These are phyloP conservation scores for Morella rubra DNA, from an alignment of 306 rosid genomes.

Conservation along the genomic window DNA sequence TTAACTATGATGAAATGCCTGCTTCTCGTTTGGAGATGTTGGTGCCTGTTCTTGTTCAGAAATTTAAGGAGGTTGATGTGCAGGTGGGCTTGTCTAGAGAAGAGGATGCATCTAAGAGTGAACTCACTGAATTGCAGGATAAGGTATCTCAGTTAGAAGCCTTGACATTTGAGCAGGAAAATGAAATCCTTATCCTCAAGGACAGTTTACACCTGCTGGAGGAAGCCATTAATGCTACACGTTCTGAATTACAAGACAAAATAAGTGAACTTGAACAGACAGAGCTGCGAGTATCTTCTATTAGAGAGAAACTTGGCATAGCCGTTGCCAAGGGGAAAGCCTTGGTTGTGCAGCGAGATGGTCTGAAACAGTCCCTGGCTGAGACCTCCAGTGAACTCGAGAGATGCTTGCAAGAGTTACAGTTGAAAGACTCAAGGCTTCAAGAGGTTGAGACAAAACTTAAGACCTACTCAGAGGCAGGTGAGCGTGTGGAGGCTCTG, in stretches of 20 bases:
- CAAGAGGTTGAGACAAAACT: conserved; percentile 78
- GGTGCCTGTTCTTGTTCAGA: conserved; percentile 68
- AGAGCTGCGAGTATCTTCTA: conserved; percentile 79
- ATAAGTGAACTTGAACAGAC: conserved; percentile 69
- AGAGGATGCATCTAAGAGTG: conserved; percentile 44
- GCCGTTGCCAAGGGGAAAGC: conserved; percentile 98
- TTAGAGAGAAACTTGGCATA: conserved; percentile 88
- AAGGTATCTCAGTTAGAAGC: conserved; percentile 49
- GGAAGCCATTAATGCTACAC: conserved; percentile 56
- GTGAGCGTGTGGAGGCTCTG: conserved; percentile 92
- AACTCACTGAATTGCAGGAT: conserved; percentile 58
- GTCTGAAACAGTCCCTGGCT: conserved; percentile 73
- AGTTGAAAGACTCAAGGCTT: conserved; percentile 68
- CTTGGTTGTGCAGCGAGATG: conserved; percentile 87
- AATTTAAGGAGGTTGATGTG: conserved; percentile 54
- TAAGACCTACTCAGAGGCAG: conserved; percentile 82
- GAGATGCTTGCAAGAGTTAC: conserved; percentile 77
- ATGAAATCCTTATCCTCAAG: conserved; percentile 63
- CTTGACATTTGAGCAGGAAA: conserved; percentile 60
- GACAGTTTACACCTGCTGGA: conserved; percentile 71
- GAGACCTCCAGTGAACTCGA: conserved; percentile 83
- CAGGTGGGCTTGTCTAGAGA: conserved; percentile 51
- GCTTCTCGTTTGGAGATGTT: conserved; percentile 54
- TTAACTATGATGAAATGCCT: conserved; percentile 39
- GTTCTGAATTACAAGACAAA: conserved; percentile 60